phyloP scores from a whole-genome alignment of 495 filamentous ascomycete species.

The Penicillium taxi region DNA sequence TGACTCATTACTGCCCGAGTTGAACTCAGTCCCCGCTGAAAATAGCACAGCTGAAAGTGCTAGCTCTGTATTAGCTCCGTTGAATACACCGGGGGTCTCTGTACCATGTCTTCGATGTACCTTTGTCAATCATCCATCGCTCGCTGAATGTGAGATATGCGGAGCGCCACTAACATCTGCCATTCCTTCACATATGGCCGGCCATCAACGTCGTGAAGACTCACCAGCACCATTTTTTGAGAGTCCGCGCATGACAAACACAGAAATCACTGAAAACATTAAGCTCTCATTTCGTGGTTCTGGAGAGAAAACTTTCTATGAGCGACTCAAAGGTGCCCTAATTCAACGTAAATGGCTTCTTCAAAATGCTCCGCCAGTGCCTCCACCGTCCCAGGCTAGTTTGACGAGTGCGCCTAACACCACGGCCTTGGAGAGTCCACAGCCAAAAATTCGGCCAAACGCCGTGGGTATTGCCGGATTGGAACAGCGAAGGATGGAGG shows the following conservation, averaged over 20 bases:
- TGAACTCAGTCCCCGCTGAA: slow-evolving; percentile 9
- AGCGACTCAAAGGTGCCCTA: slow-evolving; percentile 77
- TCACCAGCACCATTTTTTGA: slow-evolving; percentile 67
- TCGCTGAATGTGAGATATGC: slow-evolving; percentile 85
- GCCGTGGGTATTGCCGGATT: slow-evolving; percentile 87
- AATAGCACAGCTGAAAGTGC: slow-evolving; percentile 4
- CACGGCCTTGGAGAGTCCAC: slow-evolving; percentile 14
- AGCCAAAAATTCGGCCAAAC: slow-evolving; percentile 41
- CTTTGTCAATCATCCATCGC: slow-evolving; percentile 84
- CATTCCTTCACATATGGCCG: slow-evolving; percentile 3
- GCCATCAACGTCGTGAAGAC: slow-evolving; percentile 45
- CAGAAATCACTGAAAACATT: slow-evolving; percentile 63
- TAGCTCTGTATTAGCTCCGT: slow-evolving; percentile 3
- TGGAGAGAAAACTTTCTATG: slow-evolving; percentile 84
- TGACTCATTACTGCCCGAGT: slow-evolving; percentile 25
- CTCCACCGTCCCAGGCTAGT: slow-evolving; percentile 46
- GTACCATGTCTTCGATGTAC: slow-evolving; percentile 78
- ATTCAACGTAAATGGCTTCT: slow-evolving; percentile 95
- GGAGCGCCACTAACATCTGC: slow-evolving; percentile 56
- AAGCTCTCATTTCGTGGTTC: slow-evolving; percentile 88
- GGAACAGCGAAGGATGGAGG: slow-evolving; percentile 72
- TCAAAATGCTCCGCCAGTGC: slow-evolving; percentile 84
- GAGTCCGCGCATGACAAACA: slow-evolving; percentile 29
- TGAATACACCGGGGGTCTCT: slow-evolving; percentile 7
- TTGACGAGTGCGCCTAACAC: slow-evolving; percentile 12